A percentile compares a stretch with the other conserved stretches of the same genome.
phyloP scores from a whole-genome alignment of 116 monocot genomes.

The Dioscorea cayenensis region DNA sequence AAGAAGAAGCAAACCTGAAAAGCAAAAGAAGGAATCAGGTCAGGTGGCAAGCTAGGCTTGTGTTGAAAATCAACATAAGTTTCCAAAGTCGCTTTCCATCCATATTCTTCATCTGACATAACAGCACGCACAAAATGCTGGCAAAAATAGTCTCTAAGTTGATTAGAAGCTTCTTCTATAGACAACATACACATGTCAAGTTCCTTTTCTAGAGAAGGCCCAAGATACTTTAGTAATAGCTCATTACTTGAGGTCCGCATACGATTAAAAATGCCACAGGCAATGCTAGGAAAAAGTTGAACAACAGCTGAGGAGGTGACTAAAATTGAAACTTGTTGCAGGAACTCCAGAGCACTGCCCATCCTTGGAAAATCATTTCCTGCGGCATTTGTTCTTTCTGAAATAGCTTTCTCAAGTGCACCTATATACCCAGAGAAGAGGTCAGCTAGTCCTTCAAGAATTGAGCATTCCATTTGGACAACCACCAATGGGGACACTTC shows the following conservation, averaged over 20 bases:
- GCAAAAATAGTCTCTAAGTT: constrained; percentile 24
- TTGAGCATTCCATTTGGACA: constrained; percentile 24
- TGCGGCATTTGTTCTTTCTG: constrained; percentile 9
- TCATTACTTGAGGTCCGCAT: not conserved
- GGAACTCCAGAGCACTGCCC: constrained; percentile 10
- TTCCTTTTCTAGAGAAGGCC: constrained; percentile 11
- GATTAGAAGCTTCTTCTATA: constrained; percentile 25
- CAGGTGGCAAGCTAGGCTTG: constrained; percentile 5
- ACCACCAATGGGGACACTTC: constrained; percentile 27
- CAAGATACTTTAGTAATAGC: not conserved
- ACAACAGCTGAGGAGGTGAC: constrained; percentile 25
- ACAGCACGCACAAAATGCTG: constrained; percentile 21
- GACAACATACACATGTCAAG: constrained; percentile 17
- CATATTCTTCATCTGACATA: constrained; percentile 17
- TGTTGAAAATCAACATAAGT: not conserved
- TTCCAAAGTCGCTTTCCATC: constrained; percentile 4
- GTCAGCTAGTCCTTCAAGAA: constrained; percentile 29
- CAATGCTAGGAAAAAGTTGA: constrained; percentile 26
- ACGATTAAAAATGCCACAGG: constrained; percentile 7
- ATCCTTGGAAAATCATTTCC: constrained; percentile 10
- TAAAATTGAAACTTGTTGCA: constrained; percentile 30
- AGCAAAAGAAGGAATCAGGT: constrained; percentile 33
- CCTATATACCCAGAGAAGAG: constrained; percentile 35
- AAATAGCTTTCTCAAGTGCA: constrained; percentile 30
- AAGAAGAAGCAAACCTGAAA: constrained; percentile 28